Base-by-base conservation (phyloP, 768 basidiomycete species). In the Rhodotorula taiwanensis region DNA sequence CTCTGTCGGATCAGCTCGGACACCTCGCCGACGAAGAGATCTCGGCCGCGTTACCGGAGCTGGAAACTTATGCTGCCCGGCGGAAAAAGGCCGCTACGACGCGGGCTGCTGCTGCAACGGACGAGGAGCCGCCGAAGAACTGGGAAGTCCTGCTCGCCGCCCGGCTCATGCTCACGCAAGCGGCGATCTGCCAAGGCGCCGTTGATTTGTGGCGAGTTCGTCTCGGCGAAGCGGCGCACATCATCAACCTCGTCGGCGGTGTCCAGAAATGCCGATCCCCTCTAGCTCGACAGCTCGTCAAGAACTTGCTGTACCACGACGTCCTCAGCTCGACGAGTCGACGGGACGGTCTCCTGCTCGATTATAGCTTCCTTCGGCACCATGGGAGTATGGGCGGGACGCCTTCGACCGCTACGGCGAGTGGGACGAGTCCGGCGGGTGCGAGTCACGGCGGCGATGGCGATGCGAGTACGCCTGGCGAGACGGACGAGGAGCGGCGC, bases 221-320 rank as follows among this genome's bases (percentile, higher is more conserved):
- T 8, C 44, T 64, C 14, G 45, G 34, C 36, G 25, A 54, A 30
- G 62, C 62, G 0, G 62, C 62, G 1, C 25, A 49, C 3, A 25
- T 64, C 11, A 34, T 64, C 44, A 18, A 30, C 13, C 56, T 64
- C 52, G 56, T 49, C 36, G 62, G 57, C 27, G 52, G 55, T 3
- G 31, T 58, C 0, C 39, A 34, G 0, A 23, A 27, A 8, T 57
- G 56, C 20, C 45, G 52, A 2, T 31, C 62, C 9, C 56, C 62
- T 4, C 56, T 64, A 28, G 45, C 56, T 0, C 36, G 62, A 14
- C 45, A 48, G 34, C 62, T 64, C 25, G 52, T 55, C 20, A 44
- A 51, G 15, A 64, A 64, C 47, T 25, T 58, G 14, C 56, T 58
- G 36, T 64, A 64, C 57, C 62, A 64, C 62, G 62, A 64, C 52